Evolutionary conservation across 257 asterid genomes (phyloP).

Genomic region (Solanum ossicruentum): DNA sequence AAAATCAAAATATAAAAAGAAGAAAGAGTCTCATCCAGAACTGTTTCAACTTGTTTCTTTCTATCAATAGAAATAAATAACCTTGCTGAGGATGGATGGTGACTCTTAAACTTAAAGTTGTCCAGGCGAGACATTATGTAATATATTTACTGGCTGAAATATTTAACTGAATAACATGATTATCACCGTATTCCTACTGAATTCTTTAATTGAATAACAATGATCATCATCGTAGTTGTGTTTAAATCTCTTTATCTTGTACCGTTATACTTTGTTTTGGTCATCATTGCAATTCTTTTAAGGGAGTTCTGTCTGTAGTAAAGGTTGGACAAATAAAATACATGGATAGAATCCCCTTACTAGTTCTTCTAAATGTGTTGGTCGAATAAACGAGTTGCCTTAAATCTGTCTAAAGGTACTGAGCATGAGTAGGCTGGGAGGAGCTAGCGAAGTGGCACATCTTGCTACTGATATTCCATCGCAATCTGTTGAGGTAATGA

Average conservation of each 20-base stretch:
- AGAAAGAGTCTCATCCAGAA: background rate
- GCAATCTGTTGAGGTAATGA: slow-evolving; percentile 52
- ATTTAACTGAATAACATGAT: background rate
- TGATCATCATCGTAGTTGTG: background rate
- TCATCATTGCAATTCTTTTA: background rate
- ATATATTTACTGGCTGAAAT: background rate
- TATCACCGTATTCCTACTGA: background rate
- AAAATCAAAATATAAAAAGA: background rate
- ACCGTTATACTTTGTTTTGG: background rate
- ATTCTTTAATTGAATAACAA: background rate
- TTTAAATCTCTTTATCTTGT: background rate
- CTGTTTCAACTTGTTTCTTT: background rate
- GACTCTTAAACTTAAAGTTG: background rate
- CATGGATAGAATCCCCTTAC: background rate
- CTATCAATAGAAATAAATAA: background rate
- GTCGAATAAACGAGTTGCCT: background rate
- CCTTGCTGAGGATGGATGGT: background rate
- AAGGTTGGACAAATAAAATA: background rate
- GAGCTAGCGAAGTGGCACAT: slow-evolving; percentile 76
- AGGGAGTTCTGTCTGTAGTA: background rate
- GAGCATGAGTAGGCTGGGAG: slow-evolving; percentile 90
- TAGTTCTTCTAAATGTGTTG: background rate
- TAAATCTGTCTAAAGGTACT: slow-evolving; percentile 29
- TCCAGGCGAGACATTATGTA: background rate
- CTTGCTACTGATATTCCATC: slow-evolving; percentile 70